Evolutionary conservation across 1,284 basidiomycete species (phyloP), one percentile per base, ranked within the genome.

Genomic region (Ustilago nuda): DNA sequence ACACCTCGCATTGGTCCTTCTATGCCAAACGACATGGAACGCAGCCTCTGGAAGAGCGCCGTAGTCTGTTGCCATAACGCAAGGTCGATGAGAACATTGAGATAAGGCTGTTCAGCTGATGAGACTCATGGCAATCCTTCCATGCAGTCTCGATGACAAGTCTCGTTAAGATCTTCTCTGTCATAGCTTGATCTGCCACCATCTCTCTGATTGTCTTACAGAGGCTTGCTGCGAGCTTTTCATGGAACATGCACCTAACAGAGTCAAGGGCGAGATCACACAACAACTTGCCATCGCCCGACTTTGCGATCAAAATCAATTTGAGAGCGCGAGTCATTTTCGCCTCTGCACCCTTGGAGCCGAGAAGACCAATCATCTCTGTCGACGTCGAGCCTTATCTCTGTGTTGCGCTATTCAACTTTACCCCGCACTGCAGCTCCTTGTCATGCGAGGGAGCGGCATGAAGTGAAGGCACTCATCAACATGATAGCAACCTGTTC

Each of bases 361-460:
- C 48, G 48, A 50, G 48, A 23, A 50, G n/a, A 50, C 48, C 48
- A 50, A 50, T 32, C 48, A 50, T 19, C 43, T 45, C n/a, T 19
- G 13, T 50, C 48, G 15, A 19, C 27, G 3, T 50, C n/a, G 27
- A 23, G 30, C 43, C 56, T 57, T 57, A 57, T 57, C 45, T 57
- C 45, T 57, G 41, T 27, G 19, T 12, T n/a, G 15, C 17, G 56
- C 41, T 33, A 27, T n/a, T n/a, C 30, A 11, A 48, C 32, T 45
- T 57, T 57, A 57, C 56, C 56, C 56, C 56, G 56, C 56, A 48
- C 17, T 48, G 41, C 56, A 57, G 56, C 56, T 23, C 4, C 56
- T n/a, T 32, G 30, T 36, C 36, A 55, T 55, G 39, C 55, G 39
- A 45, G 39, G n/a, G 12, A 39, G 19, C 55, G 41, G 39, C 55